Evolutionary conservation across 306 rosid species (phyloP).

Genomic region (Castanospermum australe): DNA sequence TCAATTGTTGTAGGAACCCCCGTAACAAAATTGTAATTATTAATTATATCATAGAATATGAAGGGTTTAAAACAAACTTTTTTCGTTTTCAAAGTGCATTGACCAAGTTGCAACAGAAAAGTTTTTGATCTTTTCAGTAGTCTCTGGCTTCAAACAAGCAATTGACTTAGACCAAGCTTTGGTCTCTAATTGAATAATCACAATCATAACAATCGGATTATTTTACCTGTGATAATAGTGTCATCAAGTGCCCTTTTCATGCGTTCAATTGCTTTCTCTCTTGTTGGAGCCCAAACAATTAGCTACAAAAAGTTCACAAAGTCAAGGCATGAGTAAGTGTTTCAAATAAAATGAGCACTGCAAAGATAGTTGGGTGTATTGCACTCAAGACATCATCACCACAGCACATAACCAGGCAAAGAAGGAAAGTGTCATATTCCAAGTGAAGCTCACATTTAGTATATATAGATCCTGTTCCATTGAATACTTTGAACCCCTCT

Average conservation of each 20-base stretch:
- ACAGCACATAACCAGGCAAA: background rate
- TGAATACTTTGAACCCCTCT: background rate
- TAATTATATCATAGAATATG: background rate
- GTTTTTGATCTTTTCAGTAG: background rate
- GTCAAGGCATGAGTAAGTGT: constrained; percentile 8
- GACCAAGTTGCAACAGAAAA: constrained; percentile 12
- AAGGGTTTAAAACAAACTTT: background rate
- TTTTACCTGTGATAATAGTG: constrained; percentile 85
- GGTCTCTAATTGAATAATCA: constrained; percentile 14
- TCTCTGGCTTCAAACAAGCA: constrained; percentile 19
- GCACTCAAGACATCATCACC: constrained; percentile 10
- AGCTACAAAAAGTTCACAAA: constrained; percentile 52
- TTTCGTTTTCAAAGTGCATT: background rate
- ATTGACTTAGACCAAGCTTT: background rate
- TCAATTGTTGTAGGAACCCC: constrained; percentile 99
- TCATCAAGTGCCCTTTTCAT: constrained; percentile 98
- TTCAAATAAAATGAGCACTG: constrained; percentile 25
- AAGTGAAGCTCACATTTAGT: background rate
- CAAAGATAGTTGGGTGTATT: background rate
- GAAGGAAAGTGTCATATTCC: background rate
- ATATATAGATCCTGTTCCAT: background rate
- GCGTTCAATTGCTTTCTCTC: constrained; percentile 95
- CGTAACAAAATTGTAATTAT: constrained; percentile 33
- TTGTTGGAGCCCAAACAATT: constrained; percentile 99
- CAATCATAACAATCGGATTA: background rate